Base-by-base conservation (phyloP, 2,329 filamentous ascomycete genomes). In the Colletotrichum filicis region DNA sequence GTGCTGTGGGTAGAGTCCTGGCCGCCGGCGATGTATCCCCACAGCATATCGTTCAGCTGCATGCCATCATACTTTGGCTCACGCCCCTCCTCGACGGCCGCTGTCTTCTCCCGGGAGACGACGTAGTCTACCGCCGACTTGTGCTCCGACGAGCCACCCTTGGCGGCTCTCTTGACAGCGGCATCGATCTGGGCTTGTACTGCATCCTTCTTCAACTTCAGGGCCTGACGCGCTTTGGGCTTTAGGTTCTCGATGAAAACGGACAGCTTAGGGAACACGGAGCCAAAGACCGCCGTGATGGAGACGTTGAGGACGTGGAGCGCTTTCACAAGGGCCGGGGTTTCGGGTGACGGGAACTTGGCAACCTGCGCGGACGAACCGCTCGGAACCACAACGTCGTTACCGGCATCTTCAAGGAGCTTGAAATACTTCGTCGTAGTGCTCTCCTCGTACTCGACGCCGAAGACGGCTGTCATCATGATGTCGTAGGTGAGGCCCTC, bases 1-100 rank as follows among this genome's bases (percentile, higher is more conserved):
- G 75, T 72, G n/a, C 72, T 73, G 6, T 69, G 62, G 1, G 77
- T 77, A 1, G 78, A 77, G 12, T 80, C 78, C 22, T 78, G 78
- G 0, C 78, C 79, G n/a, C 71, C 78, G 4, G 78, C 61, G 1
- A 80, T 30, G n/a, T 77, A 79, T 0, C 79, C 79, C 63, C 35
- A 59, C 1, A 66, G 35, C 53, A 66, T 66, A 7, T 66, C 53
- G 53, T 42, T 66, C 24, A 66, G 26, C 2, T 26, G 35, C 4
- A 28, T 19, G 4, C 52, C 58, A 24, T 66, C 16, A 24, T 59
- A 66, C 6, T 2, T 55, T n/a, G 63, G 53, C 8, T 26, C 26
- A 3, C 63, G 32, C 7, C 24, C 35, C 5, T 19, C 14, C 19
- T n/a, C 58, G 7, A 30, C 16, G 5, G 63, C 63, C 4, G 63